These are phyloP conservation scores for Gymnopilus junonius DNA, from an alignment of 768 basidiomycete species.

Conservation along the genomic window DNA sequence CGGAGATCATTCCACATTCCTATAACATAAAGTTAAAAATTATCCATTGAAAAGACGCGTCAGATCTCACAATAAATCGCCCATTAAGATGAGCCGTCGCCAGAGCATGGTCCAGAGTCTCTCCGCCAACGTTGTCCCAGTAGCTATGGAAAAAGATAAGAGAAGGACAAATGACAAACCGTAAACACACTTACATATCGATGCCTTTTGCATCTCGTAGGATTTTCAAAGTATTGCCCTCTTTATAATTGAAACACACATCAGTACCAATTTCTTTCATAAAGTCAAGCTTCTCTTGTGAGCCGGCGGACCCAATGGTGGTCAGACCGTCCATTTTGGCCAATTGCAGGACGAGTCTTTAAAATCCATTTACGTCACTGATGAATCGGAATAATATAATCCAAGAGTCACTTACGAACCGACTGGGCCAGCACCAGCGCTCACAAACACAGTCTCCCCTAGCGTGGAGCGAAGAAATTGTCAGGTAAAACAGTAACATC, in stretches of 20 bases:
- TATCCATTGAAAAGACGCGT: background rate
- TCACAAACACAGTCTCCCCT: conserved; percentile 50
- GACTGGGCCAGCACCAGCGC: conserved; percentile 53
- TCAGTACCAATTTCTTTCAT: conserved; percentile 65
- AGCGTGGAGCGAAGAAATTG: background rate
- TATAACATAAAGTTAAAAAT: conserved; percentile 6
- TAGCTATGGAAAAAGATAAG: conserved; percentile 32
- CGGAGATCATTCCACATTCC: conserved; percentile 48
- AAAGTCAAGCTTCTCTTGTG: conserved; percentile 71
- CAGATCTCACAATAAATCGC: conserved; percentile 58
- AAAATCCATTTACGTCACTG: background rate
- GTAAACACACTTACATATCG: conserved; percentile 37
- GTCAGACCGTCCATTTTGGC: conserved; percentile 56
- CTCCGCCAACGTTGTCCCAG: conserved; percentile 67
- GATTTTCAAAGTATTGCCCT: conserved; percentile 50
- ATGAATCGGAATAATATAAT: background rate
- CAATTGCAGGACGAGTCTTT: conserved; percentile 52
- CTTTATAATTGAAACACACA: conserved; percentile 79
- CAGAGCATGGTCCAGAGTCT: conserved; percentile 59
- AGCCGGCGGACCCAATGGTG: conserved; percentile 74
- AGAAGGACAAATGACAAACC: background rate
- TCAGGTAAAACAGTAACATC: too few relatives aligned
- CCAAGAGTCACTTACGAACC: conserved; percentile 53
- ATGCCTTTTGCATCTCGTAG: conserved; percentile 50
- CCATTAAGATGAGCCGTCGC: conserved; percentile 46